Percentiles rank a stretch among this genome's conserved stretches.
phyloP scores from a whole-genome alignment of 139 green algal genomes.

The Edaphochlamys debaryana region DNA sequence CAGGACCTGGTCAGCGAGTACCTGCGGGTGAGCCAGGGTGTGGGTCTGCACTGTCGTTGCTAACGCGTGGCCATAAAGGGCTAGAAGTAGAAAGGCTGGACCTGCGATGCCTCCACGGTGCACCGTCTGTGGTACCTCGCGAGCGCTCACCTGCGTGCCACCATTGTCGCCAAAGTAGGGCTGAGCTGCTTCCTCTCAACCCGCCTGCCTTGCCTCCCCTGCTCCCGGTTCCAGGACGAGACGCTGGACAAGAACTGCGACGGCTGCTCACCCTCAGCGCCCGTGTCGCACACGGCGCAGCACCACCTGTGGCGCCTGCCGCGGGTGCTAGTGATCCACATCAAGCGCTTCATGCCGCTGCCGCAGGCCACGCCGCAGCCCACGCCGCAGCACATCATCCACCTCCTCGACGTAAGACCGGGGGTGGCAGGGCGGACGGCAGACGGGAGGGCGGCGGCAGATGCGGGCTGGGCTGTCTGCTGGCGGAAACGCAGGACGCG shows the following conservation, averaged over 20 bases:
- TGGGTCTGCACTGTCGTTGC: too few relatives aligned
- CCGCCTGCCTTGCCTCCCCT: too few relatives aligned
- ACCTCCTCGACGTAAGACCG: background rate
- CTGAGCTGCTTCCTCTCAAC: too few relatives aligned
- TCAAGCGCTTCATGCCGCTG: constrained; percentile 73
- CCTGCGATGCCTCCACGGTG: too few relatives aligned
- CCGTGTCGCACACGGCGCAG: constrained; percentile 48
- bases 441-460: background rate
- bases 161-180: too few relatives aligned
- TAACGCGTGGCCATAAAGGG: too few relatives aligned
- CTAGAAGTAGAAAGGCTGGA: too few relatives aligned
- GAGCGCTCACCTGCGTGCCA: too few relatives aligned
- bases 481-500: too few relatives aligned
- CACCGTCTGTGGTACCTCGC: too few relatives aligned
- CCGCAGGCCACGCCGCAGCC: background rate
- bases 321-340: constrained; percentile 74
- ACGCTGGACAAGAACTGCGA: constrained; percentile 73
- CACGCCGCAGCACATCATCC: background rate
- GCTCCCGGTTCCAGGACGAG: constrained; percentile 69
- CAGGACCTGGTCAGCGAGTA: constrained; percentile 48
- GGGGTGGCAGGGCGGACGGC: too few relatives aligned
- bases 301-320: constrained; percentile 68
- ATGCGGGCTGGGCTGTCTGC: too few relatives aligned
- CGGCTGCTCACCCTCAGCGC: constrained; percentile 50
- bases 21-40: constrained; percentile 52